Percentiles rank a stretch among this genome's conserved stretches.
These are phyloP conservation scores for Plectranthus barbatus DNA, from an alignment of 257 asterid genomes.

Conservation along the genomic window DNA sequence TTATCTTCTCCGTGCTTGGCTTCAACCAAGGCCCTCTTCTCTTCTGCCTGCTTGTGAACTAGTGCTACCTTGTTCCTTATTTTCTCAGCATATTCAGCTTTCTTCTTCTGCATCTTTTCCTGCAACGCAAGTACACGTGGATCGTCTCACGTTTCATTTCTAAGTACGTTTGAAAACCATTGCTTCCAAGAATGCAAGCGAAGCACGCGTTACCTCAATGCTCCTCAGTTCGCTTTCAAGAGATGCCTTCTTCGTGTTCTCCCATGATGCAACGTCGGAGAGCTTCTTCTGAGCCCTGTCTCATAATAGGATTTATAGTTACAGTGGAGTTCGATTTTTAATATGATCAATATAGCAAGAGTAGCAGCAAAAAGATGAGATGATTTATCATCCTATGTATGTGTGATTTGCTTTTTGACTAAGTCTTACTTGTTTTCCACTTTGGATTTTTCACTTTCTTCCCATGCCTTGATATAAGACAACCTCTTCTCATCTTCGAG, in stretches of 20 bases:
- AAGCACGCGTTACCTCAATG: slow-evolving; percentile 46
- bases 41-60: slow-evolving; percentile 75
- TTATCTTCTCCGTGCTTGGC: slow-evolving; percentile 52
- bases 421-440: slow-evolving; percentile 64
- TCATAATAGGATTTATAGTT: neutral
- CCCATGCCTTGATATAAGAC: slow-evolving; percentile 82
- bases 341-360: no score
- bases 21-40: slow-evolving; percentile 57
- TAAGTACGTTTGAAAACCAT: neutral
- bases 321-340: neutral
- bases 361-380: neutral
- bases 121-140: slow-evolving; percentile 18
- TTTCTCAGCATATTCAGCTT: slow-evolving; percentile 60
- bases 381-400: no score
- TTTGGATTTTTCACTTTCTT: slow-evolving; percentile 65
- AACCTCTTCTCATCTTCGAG: slow-evolving; percentile 51
- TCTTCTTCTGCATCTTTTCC: slow-evolving; percentile 68
- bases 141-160: neutral
- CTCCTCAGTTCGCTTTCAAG: slow-evolving; percentile 57
- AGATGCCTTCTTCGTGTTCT: slow-evolving; percentile 64
- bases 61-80: slow-evolving; percentile 57
- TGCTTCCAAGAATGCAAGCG: neutral
- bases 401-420: no score
- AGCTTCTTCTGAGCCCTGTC: slow-evolving; percentile 72
- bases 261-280: slow-evolving; percentile 66